These are phyloP conservation scores for Xylaria sp. DNA, from an alignment of 2,329 filamentous ascomycete species.

Conservation along the genomic window DNA sequence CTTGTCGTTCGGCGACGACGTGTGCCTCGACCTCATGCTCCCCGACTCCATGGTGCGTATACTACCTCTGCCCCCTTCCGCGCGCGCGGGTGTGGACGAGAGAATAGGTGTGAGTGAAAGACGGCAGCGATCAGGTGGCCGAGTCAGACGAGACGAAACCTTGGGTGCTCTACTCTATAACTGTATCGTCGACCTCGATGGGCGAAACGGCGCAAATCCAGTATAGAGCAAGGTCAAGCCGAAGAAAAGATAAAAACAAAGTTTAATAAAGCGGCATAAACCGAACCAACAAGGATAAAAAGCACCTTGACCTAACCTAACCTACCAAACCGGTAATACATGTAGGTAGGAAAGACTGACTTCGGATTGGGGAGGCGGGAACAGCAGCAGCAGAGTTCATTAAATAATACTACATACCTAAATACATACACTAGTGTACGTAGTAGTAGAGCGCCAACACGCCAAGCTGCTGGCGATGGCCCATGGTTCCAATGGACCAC, in stretches of 20 bases:
- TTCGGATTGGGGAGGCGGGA: too few species aligned
- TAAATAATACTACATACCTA: slow-evolving; percentile 29
- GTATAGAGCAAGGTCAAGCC: background rate
- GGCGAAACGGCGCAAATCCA: background rate
- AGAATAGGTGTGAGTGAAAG: background rate
- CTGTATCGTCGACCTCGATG: background rate
- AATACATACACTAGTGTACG: too few species aligned
- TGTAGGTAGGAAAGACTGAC: too few species aligned
- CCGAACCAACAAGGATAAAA: background rate
- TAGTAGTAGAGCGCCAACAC: too few species aligned
- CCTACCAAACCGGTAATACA: too few species aligned
- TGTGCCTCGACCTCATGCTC: slow-evolving; percentile 47
- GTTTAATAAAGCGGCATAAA: background rate
- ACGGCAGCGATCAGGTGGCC: background rate
- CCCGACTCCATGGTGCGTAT: slow-evolving; percentile 42
- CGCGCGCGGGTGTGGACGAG: background rate
- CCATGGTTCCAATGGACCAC: too few species aligned
- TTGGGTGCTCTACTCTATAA: too few species aligned
- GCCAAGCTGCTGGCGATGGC: slow-evolving; percentile 27
- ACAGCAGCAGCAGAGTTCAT: background rate
- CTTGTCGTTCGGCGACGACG: slow-evolving; percentile 48
- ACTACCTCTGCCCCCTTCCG: background rate
- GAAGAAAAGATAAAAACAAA: background rate
- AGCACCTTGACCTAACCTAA: too few species aligned
- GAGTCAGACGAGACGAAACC: background rate